A percentile compares a stretch with the other conserved stretches of the same genome.
phyloP scores from a whole-genome alignment of 495 filamentous ascomycete genomes.

The Halenospora varia region DNA sequence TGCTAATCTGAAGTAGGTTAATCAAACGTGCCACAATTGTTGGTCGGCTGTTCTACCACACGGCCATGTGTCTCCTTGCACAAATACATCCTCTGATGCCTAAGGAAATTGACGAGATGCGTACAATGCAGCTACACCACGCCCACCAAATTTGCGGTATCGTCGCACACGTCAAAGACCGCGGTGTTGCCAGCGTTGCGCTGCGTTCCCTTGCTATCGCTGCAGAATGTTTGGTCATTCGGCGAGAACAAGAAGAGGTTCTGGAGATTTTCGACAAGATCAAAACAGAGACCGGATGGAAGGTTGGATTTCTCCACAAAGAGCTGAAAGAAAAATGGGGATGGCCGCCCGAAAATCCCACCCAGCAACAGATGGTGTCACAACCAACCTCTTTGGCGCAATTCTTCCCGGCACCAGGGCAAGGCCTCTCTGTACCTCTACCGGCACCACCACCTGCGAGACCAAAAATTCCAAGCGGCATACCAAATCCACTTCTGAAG shows the following conservation, averaged over 20 bases:
- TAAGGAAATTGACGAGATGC: slow-evolving; percentile 61
- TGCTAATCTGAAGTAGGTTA: slow-evolving; percentile 50
- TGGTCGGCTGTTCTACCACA: slow-evolving; percentile 89
- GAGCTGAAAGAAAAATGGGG: slow-evolving; percentile 76
- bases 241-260: slow-evolving; percentile 76
- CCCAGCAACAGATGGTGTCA: slow-evolving; percentile 20
- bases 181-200: slow-evolving; percentile 71
- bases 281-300: slow-evolving; percentile 75
- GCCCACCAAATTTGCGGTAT: slow-evolving; percentile 85
- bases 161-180: slow-evolving; percentile 75
- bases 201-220: slow-evolving; percentile 76
- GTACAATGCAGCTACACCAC: slow-evolving; percentile 61
- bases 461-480: slow-evolving; percentile 31
- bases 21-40: slow-evolving; percentile 77
- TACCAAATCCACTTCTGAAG: slow-evolving; percentile 60
- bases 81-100: slow-evolving; percentile 66
- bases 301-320: slow-evolving; percentile 58
- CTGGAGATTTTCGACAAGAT: slow-evolving; percentile 73
- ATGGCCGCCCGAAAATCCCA: slow-evolving; percentile 51
- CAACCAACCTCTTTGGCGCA: slow-evolving; percentile 20
- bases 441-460: slow-evolving; percentile 21
- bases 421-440: slow-evolving; percentile 8
- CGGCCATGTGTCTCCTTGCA: slow-evolving; percentile 71
- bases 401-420: slow-evolving; percentile 15
- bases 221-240: slow-evolving; percentile 64